Conservation (phyloP, 441 rosid genomes). For the Erysimum pusillum region DNA sequence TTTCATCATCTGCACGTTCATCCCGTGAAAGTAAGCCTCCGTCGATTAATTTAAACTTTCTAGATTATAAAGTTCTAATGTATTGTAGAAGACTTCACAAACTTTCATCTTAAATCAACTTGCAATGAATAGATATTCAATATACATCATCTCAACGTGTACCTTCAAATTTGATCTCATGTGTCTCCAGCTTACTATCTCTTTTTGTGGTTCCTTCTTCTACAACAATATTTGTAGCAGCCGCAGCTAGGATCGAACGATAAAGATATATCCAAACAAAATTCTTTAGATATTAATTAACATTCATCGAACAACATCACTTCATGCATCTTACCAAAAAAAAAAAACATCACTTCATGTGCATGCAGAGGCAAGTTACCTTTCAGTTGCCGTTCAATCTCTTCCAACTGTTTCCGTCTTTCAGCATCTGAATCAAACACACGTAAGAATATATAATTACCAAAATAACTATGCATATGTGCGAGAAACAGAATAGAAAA, state of each 20-base stretch:
- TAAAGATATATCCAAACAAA: neutral
- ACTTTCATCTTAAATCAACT: too few species aligned
- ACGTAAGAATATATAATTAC: conserved; percentile 7
- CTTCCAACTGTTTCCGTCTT: neutral
- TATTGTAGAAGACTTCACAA: too few species aligned
- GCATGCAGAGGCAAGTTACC: neutral
- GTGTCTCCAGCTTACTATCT: neutral
- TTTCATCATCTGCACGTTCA: too few species aligned
- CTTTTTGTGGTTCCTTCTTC: neutral
- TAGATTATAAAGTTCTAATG: too few species aligned
- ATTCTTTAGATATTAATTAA: neutral
- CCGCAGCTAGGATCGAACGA: neutral
- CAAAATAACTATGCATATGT: neutral
- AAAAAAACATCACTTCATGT: neutral
- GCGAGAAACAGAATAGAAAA: neutral
- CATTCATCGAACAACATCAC: neutral
- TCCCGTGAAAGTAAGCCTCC: too few species aligned
- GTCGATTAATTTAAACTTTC: too few species aligned
- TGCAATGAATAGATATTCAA: too few species aligned
- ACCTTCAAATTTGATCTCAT: neutral
- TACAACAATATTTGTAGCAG: neutral
- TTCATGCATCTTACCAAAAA: too few species aligned
- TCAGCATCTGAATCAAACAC: neutral
- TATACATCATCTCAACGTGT: too few species aligned
- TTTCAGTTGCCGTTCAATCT: neutral